Percentiles rank a stretch among this genome's conserved stretches.
Evolutionary conservation across 805 yeast genomes (phyloP).

Genomic region (Sugiyamaella smithiae): DNA sequence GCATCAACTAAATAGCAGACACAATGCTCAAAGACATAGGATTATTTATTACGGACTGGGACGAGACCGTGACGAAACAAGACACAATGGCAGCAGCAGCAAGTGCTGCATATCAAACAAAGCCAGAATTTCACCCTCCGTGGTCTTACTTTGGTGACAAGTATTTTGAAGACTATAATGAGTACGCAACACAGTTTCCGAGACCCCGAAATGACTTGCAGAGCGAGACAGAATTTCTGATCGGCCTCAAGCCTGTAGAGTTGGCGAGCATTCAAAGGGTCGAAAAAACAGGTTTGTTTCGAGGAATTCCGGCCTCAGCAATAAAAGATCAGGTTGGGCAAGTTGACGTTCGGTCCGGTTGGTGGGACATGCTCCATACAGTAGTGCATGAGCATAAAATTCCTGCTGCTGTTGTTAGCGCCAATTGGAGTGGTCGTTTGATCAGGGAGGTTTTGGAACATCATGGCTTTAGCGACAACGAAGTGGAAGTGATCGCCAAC

Average conservation of each 20-base stretch:
- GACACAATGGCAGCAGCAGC: conserved; percentile 58
- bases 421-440: conserved; percentile 58
- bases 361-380: conserved; percentile 35
- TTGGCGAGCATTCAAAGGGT: conserved; percentile 46
- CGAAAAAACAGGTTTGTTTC: conserved; percentile 40
- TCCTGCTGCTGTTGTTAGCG: conserved; percentile 50
- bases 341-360: conserved; percentile 42
- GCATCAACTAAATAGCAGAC: no score
- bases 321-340: conserved; percentile 38
- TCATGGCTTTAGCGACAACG: conserved; percentile 25
- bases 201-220: conserved; percentile 36
- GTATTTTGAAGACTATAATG: conserved; percentile 40
- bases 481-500: conserved; percentile 44
- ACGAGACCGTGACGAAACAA: conserved; percentile 55
- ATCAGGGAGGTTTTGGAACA: conserved; percentile 37
- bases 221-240: conserved; percentile 47
- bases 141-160: conserved; percentile 45
- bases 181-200: conserved; percentile 32
- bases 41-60: conserved; percentile 57
- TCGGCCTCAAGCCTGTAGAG: conserved; percentile 47
- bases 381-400: conserved; percentile 24
- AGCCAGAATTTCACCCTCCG: conserved; percentile 39
- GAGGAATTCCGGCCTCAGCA: conserved; percentile 37
- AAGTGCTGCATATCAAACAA: conserved; percentile 42
- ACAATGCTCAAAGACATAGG: conserved; percentile 9